Conservation (phyloP, 1,139 yeast genomes). For the Candida gigantensis region DNA sequence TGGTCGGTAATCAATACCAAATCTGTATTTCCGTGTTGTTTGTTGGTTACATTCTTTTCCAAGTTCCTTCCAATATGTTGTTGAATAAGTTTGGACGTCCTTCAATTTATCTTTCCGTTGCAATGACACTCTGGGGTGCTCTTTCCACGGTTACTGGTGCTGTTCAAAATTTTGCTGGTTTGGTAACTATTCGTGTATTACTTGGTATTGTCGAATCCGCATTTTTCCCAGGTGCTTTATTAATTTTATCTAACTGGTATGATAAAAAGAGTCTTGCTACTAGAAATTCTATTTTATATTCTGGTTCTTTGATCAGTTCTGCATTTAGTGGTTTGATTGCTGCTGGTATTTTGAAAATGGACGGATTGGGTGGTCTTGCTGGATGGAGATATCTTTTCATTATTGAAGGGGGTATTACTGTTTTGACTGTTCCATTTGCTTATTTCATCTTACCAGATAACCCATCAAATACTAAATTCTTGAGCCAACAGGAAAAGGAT, state of each 20-base stretch:
- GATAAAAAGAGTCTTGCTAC: slow-evolving; percentile 48
- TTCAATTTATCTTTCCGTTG: slow-evolving; percentile 48
- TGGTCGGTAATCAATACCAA: slow-evolving; percentile 53
- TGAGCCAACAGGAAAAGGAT: slow-evolving; percentile 49
- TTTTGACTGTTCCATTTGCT: slow-evolving; percentile 54
- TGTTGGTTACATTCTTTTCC: slow-evolving; percentile 62
- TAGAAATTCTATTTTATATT: slow-evolving; percentile 60
- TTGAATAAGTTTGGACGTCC: slow-evolving; percentile 53
- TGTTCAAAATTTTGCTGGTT: slow-evolving; percentile 31
- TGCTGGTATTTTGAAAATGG: slow-evolving; percentile 44
- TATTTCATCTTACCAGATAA: slow-evolving; percentile 71
- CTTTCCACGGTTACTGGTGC: slow-evolving; percentile 46
- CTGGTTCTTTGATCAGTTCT: slow-evolving; percentile 73
- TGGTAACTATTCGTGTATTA: slow-evolving; percentile 35
- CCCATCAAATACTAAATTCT: slow-evolving; percentile 56
- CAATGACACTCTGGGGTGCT: slow-evolving; percentile 56
- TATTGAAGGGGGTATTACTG: slow-evolving; percentile 73
- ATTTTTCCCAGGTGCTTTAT: slow-evolving; percentile 54
- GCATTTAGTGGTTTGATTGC: slow-evolving; percentile 79
- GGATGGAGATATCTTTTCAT: slow-evolving; percentile 78
- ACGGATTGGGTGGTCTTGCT: slow-evolving; percentile 36
- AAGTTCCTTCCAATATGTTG: slow-evolving; percentile 55
- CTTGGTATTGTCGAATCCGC: slow-evolving; percentile 60
- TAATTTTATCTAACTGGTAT: slow-evolving; percentile 52
- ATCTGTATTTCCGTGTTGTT: slow-evolving; percentile 57